Base-by-base conservation (phyloP, 2,329 filamentous ascomycete species). In the Peltaster fructicola region DNA sequence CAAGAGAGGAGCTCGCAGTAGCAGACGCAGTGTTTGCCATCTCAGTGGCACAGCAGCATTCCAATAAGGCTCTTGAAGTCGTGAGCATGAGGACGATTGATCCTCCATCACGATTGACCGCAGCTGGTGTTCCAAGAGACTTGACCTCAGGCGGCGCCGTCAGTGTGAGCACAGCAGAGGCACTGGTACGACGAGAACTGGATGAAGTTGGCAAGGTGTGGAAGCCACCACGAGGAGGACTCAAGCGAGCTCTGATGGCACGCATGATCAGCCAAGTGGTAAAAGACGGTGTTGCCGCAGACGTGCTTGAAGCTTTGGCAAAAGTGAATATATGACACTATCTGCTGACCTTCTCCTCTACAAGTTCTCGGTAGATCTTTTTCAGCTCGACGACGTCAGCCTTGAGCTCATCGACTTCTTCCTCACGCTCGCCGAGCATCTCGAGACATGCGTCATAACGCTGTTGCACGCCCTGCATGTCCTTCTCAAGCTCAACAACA, bases 391-490 rank as follows among this genome's bases (percentile, higher is more conserved):
- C 62, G 26, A 98, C 77, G 59, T 95, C 88, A 8, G 77, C 74
- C 50, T 65, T 71, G 37, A 98, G 57, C 59, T 98, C 88, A 45
- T 92, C 82, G 2, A 92, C 84, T 44, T 76, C 59, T 59, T 98
- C 88, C 50, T 81, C 92, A 66, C 92, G 92, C 65, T 98, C 88
- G 2, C 88, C 88, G 29, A 98, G 56, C 70, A 95, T 74, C 56
- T 95, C 84, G 26, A 98, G 59, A 31, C 81, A 90, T 8, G 82
- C 88, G 47, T 91, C 73, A 47, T 95, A 92, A 40, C 85, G 64
- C 33, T 68, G 59, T 41, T 79, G 73, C 35, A 93, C 58, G 20
- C 68, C 66, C 14, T 54, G 56, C 24, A 92, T 57, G 38, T 81
- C 67, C 22, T 52, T 55, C 48, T 90, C 74, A 8, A 93, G 50